Percentiles rank a stretch among this genome's conserved stretches.
These are phyloP conservation scores for Dactylellina cionopaga DNA, from an alignment of 2,329 filamentous ascomycete species.

Conservation along the genomic window DNA sequence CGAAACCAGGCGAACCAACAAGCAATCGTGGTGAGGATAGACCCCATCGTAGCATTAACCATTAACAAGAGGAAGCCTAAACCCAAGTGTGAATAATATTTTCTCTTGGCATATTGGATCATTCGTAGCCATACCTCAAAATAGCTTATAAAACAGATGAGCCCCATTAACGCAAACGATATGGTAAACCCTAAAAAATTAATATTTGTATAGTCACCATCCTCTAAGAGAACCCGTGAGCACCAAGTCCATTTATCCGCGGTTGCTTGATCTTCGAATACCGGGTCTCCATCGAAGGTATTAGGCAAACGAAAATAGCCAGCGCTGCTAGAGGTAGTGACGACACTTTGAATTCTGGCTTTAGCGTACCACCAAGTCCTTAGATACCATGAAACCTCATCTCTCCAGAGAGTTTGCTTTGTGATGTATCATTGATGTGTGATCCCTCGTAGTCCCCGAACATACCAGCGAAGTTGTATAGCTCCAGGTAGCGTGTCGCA, in stretches of 20 bases:
- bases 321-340: neutral
- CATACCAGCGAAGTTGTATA: neutral
- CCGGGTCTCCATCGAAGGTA: neutral
- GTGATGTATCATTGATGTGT: neutral
- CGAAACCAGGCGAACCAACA: too few species aligned
- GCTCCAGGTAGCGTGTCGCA: neutral
- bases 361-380: neutral
- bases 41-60: too few species aligned
- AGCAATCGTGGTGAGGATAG: too few species aligned
- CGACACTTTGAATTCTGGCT: neutral
- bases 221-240: neutral
- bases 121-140: too few species aligned
- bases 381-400: slow-evolving; percentile 2
- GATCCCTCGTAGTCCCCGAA: neutral
- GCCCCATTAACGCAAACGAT: neutral
- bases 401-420: neutral
- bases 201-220: neutral
- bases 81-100: too few species aligned
- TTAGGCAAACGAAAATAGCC: neutral
- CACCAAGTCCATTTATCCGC: neutral
- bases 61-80: too few species aligned
- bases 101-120: too few species aligned
- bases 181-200: neutral
- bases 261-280: neutral
- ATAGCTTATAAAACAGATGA: neutral